Base-by-base conservation (phyloP, 1,284 basidiomycete genomes). In the Moesziomyces sp. region DNA sequence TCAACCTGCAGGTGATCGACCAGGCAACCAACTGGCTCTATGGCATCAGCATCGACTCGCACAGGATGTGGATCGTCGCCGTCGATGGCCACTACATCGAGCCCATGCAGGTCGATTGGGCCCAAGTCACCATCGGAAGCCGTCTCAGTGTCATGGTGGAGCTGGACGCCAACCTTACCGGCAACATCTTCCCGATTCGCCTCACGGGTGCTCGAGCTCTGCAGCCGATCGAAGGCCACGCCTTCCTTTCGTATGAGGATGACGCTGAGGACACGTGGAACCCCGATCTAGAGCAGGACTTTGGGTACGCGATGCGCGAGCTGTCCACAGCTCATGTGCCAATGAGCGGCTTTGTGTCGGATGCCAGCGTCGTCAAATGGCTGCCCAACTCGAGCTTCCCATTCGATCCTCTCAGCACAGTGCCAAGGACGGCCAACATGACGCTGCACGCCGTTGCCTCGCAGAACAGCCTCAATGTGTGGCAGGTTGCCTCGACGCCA, bases 401-500 rank as follows among this genome's bases (percentile, higher is more conserved):
- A 7, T 76, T 73, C 43, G 64, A 69, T n/a, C 52, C 58, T 6
- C 51, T 61, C 46, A 68, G 38, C 19, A 18, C 47, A 0, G 69
- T 73, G 1, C 74, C 66, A 3, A 42, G 40, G 35, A 43, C 44
- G 2, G 66, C 70, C 35, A 70, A 70, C 50, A 62, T 74, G 69
- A 76, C 74, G 18, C 53, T 76, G 11, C 74, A 76, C 40, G 74
- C 74, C 9, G 69, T 73, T 0, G 65, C 70, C n/a, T 73, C 74
- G 3, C 74, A 76, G 57, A 64, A 64, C 49, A 68, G 64, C 26
- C 70, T 76, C 47, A 76, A 76, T 23, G 74, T 76, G 3, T 76
- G 74, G 74, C 74, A 76, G 57, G 26, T 76, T 7, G 74, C 74
- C 5, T 62, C 69, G 23, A 46, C 57, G 34, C 74, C 74, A 3